Conservation (phyloP, 2,329 filamentous ascomycete species). For the Ophiocordyceps camponoti-saundersi region DNA sequence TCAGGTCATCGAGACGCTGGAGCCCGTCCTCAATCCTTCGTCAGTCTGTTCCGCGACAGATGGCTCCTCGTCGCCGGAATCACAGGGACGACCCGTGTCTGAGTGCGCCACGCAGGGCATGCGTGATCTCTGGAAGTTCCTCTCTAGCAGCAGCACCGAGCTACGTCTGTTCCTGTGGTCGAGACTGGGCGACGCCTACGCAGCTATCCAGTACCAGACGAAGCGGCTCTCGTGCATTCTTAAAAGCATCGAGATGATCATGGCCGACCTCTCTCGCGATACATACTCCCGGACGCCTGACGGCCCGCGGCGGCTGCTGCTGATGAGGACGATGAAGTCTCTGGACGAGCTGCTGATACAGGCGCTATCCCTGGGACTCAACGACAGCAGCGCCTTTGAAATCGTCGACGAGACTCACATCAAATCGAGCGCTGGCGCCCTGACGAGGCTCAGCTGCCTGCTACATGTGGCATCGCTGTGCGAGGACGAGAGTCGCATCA, state of each 20-base stretch:
- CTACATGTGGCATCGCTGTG: constrained; percentile 66
- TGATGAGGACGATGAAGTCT: constrained; percentile 63
- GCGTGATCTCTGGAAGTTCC: constrained; percentile 69
- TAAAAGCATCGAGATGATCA: constrained; percentile 69
- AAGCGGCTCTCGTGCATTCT: constrained; percentile 82
- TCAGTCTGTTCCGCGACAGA: constrained; percentile 26
- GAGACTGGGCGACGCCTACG: constrained; percentile 77
- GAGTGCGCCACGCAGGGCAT: constrained; percentile 40
- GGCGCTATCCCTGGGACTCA: constrained; percentile 50
- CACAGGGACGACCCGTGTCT: constrained; percentile 21
- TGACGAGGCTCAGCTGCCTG: constrained; percentile 56
- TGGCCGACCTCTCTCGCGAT: constrained; percentile 44
- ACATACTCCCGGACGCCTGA: constrained; percentile 41
- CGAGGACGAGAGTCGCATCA: constrained; percentile 67
- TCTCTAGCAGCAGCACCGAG: constrained; percentile 66
- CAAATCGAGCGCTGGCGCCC: constrained; percentile 50
- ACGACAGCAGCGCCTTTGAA: constrained; percentile 56
- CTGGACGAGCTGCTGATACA: constrained; percentile 62
- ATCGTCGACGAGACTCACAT: constrained; percentile 72
- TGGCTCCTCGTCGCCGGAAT: constrained; percentile 2
- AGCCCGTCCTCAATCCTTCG: constrained; percentile 71
- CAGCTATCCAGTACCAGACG: constrained; percentile 65
- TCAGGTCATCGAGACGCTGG: constrained; percentile 75
- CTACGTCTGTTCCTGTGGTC: constrained; percentile 80
- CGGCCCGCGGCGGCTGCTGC: constrained; percentile 48